Percentiles rank a stretch among this genome's conserved stretches.
Evolutionary conservation across 805 yeast species (phyloP).

Genomic region (Candida ipomoeae): DNA sequence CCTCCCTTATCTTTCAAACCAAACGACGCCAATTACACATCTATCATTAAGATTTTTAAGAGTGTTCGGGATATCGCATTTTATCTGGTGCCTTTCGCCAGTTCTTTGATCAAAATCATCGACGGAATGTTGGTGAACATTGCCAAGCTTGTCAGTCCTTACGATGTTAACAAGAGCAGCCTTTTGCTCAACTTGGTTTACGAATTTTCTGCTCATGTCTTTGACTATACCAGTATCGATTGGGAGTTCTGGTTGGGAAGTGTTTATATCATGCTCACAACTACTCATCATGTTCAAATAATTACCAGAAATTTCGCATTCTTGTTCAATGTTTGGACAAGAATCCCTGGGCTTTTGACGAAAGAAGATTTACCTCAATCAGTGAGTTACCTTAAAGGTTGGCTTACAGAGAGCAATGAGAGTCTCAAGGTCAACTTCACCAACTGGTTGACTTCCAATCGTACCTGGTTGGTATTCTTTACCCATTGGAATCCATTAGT

Average conservation of each 20-base stretch:
- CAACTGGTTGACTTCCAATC: constrained; percentile 49
- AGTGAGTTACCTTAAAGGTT: constrained; percentile 18
- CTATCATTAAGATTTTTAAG: constrained; percentile 38
- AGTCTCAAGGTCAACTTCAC: constrained; percentile 48
- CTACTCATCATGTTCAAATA: constrained; percentile 56
- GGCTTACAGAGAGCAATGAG: constrained; percentile 39
- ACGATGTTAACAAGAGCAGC: constrained; percentile 37
- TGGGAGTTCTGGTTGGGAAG: constrained; percentile 79
- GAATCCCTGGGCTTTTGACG: constrained; percentile 44
- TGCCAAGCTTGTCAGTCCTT: constrained; percentile 34
- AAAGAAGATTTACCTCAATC: constrained; percentile 2
- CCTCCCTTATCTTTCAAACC: constrained; percentile 18
- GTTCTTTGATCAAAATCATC: constrained; percentile 20
- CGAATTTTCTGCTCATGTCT: constrained; percentile 36
- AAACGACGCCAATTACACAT: constrained; percentile 33
- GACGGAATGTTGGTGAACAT: constrained; percentile 33
- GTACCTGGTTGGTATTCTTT: constrained; percentile 54
- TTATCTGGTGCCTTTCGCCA: constrained; percentile 20
- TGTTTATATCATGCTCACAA: constrained; percentile 49
- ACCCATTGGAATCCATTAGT: constrained; percentile 80
- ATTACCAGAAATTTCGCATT: constrained; percentile 62
- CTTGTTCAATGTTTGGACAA: constrained; percentile 71
- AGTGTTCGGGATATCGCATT: constrained; percentile 34
- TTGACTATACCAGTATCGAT: constrained; percentile 38
- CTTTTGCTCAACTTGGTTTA: constrained; percentile 37